Base-by-base conservation (phyloP, 768 basidiomycete species). In the Mycena maculata region DNA sequence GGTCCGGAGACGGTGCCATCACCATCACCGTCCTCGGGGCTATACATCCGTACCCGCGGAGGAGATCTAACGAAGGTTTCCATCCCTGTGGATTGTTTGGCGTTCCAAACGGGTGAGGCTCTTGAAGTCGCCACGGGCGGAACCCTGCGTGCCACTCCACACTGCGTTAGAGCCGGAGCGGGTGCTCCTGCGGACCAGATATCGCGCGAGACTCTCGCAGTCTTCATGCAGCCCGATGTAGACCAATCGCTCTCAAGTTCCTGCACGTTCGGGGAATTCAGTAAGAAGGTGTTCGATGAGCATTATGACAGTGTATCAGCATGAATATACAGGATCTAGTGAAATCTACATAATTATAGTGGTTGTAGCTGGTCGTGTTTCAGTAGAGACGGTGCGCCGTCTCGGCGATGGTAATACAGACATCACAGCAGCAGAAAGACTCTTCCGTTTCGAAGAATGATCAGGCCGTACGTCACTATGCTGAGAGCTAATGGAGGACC, bases 61-160 rank as follows among this genome's bases (percentile, higher is more conserved):
- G 91, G 92, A 2, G 81, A 88, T 25, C 77, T 96, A 28, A 89
- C 88, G 16, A 96, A 94, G 76, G 94, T 97, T 20, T 84, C 88
- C 2, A 98, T 99, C 68, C 97, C 98, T 5, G 74, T 80, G 20
- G 88, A 93, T 74, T 94, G 91, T 73, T 80, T 97, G 56, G 97
- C 96, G 4, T 98, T 99, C 78, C 98, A 99, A 77, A 99, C 96
- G 0, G 98, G 98, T 8, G 96, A 99, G 80, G 94, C 97, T 11
- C 87, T 99, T 23, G 91, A 98, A 76, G 83, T 98, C 25, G 91
- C 96, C 25, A 98, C 97, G 2, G 88, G 85, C 12, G 88, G 90
- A 16, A 87, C 84, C 60, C 83, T 99, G 18, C 87, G 90, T 45
- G 98, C 98, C 0, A 99, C 98, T 0, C 97, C 97, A 15, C 97